Evolutionary conservation across 1,284 basidiomycete species (phyloP), one percentile per base, ranked within the genome.

Genomic region (Trichosporon sp.): DNA sequence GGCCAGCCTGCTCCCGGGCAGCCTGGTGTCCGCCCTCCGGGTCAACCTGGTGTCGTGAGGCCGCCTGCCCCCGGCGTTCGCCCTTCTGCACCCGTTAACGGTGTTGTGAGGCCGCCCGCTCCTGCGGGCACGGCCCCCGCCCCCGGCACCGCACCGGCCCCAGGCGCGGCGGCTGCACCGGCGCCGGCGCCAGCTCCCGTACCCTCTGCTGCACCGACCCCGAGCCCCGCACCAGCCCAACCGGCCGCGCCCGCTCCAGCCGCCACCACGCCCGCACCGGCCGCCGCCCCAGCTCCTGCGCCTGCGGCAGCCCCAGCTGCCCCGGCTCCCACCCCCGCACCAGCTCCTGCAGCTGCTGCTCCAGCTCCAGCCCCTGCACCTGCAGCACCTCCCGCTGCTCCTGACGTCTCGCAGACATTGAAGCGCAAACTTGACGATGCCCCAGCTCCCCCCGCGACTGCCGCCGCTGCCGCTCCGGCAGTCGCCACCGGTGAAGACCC

Each of bases 191-290:
- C 34, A 5, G 31, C 63, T 2, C 34, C 65, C 9, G 21, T 25
- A 31, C 68, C 64, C 6, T 34, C 64, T 15, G 65, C 35, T 25
- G 21, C 66, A 29, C 29, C 65, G 1, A 42, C 27, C n/a, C 15
- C 44, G 12, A 56, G 18, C 2, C 65, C 47, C 8, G 23, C 67
- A 29, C 47, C 56, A 8, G 42, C 65, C 8, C 29, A 63, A 8
- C 67, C 42, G 6, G 35, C 69, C n/a, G 63, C 58, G 12, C 67
- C 42, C 7, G 44, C 68, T 13, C 62, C 58, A 5, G 42, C 67
- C 9, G 44, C 32, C 1, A 6, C 60, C 23, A 21, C 60, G 0
- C 32, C 23, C 7, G 34, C 60, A 23, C 32, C 60, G 3, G 32
- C 32, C 23, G 15, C 29, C 25, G 12, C 56, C 8, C 3, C 27